Evolutionary conservation across 345 rosid genomes (phyloP), one percentile per base, ranked within the genome.

Genomic region (Brassica nigra): DNA sequence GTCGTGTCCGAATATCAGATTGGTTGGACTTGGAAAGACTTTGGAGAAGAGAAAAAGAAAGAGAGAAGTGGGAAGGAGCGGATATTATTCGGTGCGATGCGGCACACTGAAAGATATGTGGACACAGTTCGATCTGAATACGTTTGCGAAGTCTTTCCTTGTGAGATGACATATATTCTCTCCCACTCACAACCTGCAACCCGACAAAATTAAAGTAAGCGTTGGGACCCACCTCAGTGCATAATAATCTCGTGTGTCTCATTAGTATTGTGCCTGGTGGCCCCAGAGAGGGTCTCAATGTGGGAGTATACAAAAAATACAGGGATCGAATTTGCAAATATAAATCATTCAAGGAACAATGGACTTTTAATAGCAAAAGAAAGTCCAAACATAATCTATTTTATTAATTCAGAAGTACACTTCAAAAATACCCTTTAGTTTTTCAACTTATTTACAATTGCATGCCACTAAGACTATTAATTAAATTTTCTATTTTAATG

Each of bases 151-250:
- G 34, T 33, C 27, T 66, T 14, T 18, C 18, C 18, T 18, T 18
- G 18, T 18, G 23, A 68, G 54, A 52, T 77, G 81, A 77, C 80
- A 81, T 42, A 81, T 81, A 73, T 77, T 77, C 84, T 62, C 73
- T 62, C 73, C 76, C 77, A 70, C 77, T 42, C 64, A 71, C 49
- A 34, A 75, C 66, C 61, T 71, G 52, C 65, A 70, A 81, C 67
- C 81, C 78, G 81, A 81, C 81, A 81, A 70, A 59, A 49, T 14
- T 61, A 59, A 68, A 49, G 71, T 18, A 77, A 72, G 6, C 39
- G 7, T 0, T 77, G 84, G 84, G 84, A 67, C 84, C 84, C 75
- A 76, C 79, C 18, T 70, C 44, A 54, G 62, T 75, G 71, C 83
- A 80, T 70, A 7, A 15, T 75, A 64, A 62, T 80, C 79, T 80